Percentiles rank a stretch among this genome's conserved stretches.
phyloP scores from a whole-genome alignment of 768 basidiomycete genomes.

The Obba rivulosa region DNA sequence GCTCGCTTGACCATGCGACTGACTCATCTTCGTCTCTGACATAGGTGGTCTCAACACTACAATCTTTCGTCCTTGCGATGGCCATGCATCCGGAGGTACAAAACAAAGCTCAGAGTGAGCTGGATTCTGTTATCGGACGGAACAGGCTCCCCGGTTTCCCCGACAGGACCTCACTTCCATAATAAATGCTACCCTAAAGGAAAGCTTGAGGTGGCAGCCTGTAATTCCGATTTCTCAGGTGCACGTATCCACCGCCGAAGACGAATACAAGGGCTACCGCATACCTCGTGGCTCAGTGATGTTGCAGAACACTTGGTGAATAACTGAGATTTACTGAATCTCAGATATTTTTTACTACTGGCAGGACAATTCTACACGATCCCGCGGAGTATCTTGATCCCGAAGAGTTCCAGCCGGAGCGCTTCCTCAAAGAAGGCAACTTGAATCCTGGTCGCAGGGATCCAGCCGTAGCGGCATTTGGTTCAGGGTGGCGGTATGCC shows the following conservation, averaged over 20 bases:
- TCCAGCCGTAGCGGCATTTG: not conserved
- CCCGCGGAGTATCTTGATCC: conserved; percentile 8
- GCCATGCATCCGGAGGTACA: conserved; percentile 31
- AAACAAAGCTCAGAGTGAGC: conserved; percentile 32
- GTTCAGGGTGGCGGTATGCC: no score
- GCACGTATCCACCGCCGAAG: conserved; percentile 24
- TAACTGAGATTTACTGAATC: not conserved
- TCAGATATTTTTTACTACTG: not conserved
- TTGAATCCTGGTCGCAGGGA: conserved; percentile 13
- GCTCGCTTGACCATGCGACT: not conserved
- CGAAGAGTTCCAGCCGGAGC: conserved; percentile 12
- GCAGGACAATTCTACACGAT: conserved; percentile 9
- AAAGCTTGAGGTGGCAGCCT: conserved; percentile 32
- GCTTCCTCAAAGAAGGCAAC: conserved; percentile 16
- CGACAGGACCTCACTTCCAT: conserved; percentile 15
- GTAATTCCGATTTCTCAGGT: conserved; percentile 27
- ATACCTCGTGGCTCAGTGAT: conserved; percentile 29
- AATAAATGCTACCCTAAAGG: conserved; percentile 23
- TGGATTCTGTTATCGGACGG: conserved; percentile 27
- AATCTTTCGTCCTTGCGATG: conserved; percentile 26
- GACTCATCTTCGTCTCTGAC: not conserved
- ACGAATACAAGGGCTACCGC: conserved; percentile 33
- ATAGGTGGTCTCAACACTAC: conserved; percentile 25
- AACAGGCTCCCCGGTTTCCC: conserved; percentile 40
- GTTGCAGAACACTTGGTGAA: conserved; percentile 13